A percentile compares a stretch with the other conserved stretches of the same genome.
Evolutionary conservation across 2,329 filamentous ascomycete genomes (phyloP).

Genomic region (Allantophomopsis lycopodina): DNA sequence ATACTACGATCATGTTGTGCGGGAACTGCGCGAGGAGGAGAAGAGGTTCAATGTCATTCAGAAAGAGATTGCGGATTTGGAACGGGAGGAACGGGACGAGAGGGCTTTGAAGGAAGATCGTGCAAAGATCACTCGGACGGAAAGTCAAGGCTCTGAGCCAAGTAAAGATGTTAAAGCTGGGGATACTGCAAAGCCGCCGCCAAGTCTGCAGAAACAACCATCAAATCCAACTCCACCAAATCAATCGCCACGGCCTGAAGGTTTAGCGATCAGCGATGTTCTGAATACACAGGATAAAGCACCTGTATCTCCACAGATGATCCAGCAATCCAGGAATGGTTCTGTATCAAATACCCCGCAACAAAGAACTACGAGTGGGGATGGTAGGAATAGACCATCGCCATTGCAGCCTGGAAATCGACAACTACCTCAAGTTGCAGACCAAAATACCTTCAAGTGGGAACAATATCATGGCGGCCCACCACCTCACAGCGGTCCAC

Average conservation of each 20-base stretch:
- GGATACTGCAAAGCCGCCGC: too few species aligned
- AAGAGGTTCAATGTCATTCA: conserved; percentile 46
- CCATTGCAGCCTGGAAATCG: conserved; percentile 12
- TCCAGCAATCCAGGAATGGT: neutral
- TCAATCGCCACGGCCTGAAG: conserved; percentile 6
- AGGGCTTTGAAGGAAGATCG: conserved; percentile 13
- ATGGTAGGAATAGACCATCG: conserved; percentile 8
- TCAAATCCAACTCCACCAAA: neutral
- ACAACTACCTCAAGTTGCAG: conserved; percentile 2
- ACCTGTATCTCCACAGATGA: neutral
- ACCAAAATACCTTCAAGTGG: conserved; percentile 9
- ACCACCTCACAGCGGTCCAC: conserved; percentile 3
- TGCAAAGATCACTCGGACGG: conserved; percentile 5
- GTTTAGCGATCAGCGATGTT: conserved; percentile 12
- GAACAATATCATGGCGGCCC: conserved; percentile 10
- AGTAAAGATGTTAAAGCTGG: conserved; percentile 1
- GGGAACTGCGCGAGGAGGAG: conserved; percentile 64
- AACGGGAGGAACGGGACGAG: conserved; percentile 42
- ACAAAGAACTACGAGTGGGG: conserved; percentile 3
- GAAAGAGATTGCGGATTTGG: conserved; percentile 54
- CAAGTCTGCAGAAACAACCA: neutral
- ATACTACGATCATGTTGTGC: conserved; percentile 58
- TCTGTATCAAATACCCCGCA: neutral
- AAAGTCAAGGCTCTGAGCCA: neutral
- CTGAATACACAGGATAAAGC: conserved; percentile 10